Evolutionary conservation across 106 monocot genomes (phyloP).

Genomic region (Hemerocallis citrina): DNA sequence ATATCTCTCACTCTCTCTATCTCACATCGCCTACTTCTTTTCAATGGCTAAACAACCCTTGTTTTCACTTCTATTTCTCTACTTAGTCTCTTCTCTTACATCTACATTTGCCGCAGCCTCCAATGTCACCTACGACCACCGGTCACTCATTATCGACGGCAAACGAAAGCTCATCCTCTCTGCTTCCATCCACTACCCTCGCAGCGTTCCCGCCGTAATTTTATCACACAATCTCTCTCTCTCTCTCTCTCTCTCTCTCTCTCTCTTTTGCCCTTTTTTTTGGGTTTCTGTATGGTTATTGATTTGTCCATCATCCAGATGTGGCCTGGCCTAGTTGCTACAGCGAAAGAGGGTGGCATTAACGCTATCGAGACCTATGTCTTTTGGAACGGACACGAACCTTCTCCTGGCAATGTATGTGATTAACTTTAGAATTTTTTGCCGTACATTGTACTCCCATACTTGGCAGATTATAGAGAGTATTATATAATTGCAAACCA

Average conservation of each 20-base stretch:
- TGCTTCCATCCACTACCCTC: conserved; percentile 96
- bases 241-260: not conserved
- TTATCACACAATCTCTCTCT: not conserved
- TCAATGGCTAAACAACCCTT: not conserved
- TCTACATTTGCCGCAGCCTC: conserved; percentile 11
- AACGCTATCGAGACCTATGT: conserved; percentile 86
- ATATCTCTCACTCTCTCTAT: not conserved
- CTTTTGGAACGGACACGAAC: conserved; percentile 98
- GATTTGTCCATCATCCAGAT: conserved; percentile 54
- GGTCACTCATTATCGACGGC: conserved; percentile 88
- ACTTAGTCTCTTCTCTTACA: conserved; percentile 1
- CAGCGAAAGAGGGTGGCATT: conserved; percentile 76
- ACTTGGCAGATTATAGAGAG: too few relatives aligned
- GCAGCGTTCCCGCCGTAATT: conserved; percentile 87
- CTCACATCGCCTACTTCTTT: not conserved
- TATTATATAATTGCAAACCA: too few relatives aligned
- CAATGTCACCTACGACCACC: conserved; percentile 85
- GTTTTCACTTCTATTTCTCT: not conserved
- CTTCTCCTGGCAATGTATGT: conserved; percentile 64
- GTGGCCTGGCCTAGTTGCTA: conserved; percentile 83
- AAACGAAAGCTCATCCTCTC: conserved; percentile 76
- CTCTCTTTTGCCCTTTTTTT: too few relatives aligned
- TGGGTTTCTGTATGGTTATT: too few relatives aligned
- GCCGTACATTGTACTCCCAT: too few relatives aligned
- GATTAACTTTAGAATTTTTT: too few relatives aligned